Base-by-base conservation (phyloP, 139 green algal species). In the Volvox reticuliferus region DNA sequence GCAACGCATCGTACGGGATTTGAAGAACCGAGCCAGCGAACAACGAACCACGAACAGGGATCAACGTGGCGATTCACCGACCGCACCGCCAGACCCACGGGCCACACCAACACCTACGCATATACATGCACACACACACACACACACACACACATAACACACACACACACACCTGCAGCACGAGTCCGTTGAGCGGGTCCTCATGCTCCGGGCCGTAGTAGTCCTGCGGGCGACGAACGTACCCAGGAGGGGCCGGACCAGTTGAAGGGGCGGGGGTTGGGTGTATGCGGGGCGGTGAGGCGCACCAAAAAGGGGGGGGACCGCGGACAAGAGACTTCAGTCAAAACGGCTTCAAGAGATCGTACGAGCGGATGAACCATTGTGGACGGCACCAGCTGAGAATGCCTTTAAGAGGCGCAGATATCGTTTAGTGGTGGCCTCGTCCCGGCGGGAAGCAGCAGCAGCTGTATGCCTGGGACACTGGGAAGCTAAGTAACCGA, bases 191-290 rank as follows among this genome's bases (percentile, higher is more conserved):
- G 89, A 96, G 94, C 30, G 94, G 91, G 67, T 96, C 94, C 44
- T 96, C 94, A 50, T 96, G 94, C 75, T 96, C 94, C 16, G 85
- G 93, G 26, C 91, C 91, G 63, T 93, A 93, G 79, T 95, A 93
- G 85, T 93, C 93, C 89, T 87, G 65, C 0, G 13, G 2, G 24
- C 14, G 82, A 26, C 0, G 17, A 55, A 14, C 22, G n/a, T n/a
- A 36, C 28, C 14, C 20, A 71, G 44, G 9, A 55, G 9, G 44
- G 5, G 44, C 44, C 44, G 9, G 44, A 55, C 44, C n/a, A n/a
- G n/a, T n/a, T n/a, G n/a, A n/a, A n/a, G 79, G 26, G 44, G 50
- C 26, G 79, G 36, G 44, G 24, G 44, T 9, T 44, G 79, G 20
- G 30, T 36, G 36, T 36, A 65, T 83, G 76, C 5, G 13, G 71